Conservation (phyloP, 1,284 basidiomycete species). For the Tilletia walkeri region DNA sequence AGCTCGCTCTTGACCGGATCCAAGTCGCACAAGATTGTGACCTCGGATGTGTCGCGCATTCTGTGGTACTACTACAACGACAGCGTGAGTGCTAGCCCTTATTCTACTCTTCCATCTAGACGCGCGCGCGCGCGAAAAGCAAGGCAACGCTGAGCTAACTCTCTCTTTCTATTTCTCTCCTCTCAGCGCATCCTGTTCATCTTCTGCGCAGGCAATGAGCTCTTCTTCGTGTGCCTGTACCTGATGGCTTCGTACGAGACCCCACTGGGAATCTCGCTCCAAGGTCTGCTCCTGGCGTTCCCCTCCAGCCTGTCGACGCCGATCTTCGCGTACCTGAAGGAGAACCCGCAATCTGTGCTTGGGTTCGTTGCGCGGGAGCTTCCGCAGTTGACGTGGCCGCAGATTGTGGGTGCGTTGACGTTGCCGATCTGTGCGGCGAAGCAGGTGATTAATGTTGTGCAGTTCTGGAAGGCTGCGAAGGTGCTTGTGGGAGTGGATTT, state of each 20-base stretch:
- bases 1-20: conserved; percentile 93
- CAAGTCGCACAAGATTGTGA: conserved; percentile 85
- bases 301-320: conserved; percentile 22
- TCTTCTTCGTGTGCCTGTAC: conserved; percentile 95
- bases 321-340: conserved; percentile 29
- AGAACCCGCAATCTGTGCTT: conserved; percentile 25
- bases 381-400: conserved; percentile 71
- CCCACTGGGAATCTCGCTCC: conserved; percentile 41
- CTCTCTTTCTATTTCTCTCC: too few relatives aligned
- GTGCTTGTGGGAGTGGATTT: conserved; percentile 60
- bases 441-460: conserved; percentile 92
- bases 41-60: conserved; percentile 85
- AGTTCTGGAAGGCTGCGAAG: conserved; percentile 98
- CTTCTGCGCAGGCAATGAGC: conserved; percentile 94
- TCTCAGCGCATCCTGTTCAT: conserved; percentile 71
- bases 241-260: conserved; percentile 77
- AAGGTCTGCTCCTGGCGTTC: conserved; percentile 25
- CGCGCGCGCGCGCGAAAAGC: too few relatives aligned
- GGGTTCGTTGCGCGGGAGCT: conserved; percentile 41
- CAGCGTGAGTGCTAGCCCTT: conserved; percentile 64
- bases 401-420: conserved; percentile 68
- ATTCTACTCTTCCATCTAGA: conserved; percentile 1
- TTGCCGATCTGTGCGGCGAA: conserved; percentile 76
- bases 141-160: too few relatives aligned
- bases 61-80: conserved; percentile 92